A percentile compares a stretch with the other conserved stretches of the same genome.
Evolutionary conservation across 2,329 filamentous ascomycete genomes (phyloP).

Genomic region (Fonsecaea erecta): DNA sequence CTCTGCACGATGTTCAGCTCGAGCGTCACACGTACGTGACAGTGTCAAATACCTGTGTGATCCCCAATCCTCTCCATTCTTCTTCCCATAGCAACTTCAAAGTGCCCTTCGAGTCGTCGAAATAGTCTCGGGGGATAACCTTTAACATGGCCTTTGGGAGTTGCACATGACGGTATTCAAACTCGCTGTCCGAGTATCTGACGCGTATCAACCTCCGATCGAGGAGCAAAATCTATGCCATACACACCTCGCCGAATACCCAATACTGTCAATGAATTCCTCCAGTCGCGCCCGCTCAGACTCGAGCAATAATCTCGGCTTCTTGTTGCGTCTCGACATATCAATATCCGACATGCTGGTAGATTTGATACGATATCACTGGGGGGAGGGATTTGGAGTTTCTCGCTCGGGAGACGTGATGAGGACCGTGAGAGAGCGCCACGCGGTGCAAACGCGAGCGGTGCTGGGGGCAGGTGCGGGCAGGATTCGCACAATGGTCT

Average conservation of each 20-base stretch:
- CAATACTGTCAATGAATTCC: constrained; percentile 90
- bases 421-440: neutral
- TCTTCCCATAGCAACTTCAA: constrained; percentile 97
- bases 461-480: neutral
- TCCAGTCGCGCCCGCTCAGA: constrained; percentile 81
- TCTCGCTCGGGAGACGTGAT: neutral
- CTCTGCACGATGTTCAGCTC: constrained; percentile 63
- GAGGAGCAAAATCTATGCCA: neutral
- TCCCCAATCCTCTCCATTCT: constrained; percentile 95
- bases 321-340: constrained; percentile 81
- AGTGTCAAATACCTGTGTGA: constrained; percentile 76
- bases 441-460: neutral
- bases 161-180: constrained; percentile 97
- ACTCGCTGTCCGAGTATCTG: constrained; percentile 91
- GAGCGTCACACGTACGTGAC: neutral
- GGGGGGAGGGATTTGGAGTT: neutral
- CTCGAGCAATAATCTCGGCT: constrained; percentile 78
- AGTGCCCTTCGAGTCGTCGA: constrained; percentile 85
- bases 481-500: constrained; percentile 18
- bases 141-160: constrained; percentile 98
- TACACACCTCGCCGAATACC: constrained; percentile 85
- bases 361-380: neutral
- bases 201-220: constrained; percentile 13
- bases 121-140: constrained; percentile 92
- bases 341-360: constrained; percentile 65